Conservation (phyloP, 257 asterid genomes). For the Capsicum rhomboideum region DNA sequence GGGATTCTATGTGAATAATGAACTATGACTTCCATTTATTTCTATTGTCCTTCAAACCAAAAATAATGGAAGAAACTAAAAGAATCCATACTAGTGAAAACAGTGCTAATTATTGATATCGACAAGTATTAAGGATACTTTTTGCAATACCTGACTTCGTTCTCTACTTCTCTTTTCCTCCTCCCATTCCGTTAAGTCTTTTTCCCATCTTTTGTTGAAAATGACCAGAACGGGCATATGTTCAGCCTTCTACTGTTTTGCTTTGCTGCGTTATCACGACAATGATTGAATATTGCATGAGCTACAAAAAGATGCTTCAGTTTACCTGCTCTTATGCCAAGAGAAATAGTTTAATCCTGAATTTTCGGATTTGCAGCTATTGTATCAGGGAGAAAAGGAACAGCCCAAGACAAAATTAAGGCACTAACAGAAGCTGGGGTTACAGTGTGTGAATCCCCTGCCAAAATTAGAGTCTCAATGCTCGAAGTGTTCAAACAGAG, state of each 20-base stretch:
- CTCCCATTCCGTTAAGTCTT: neutral
- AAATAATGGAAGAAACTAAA: neutral
- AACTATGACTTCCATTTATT: neutral
- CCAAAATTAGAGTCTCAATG: slow-evolving; percentile 81
- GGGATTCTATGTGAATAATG: neutral
- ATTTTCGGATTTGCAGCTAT: slow-evolving; percentile 40
- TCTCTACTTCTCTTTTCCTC: neutral
- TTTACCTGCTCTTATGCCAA: neutral
- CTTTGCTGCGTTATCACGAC: neutral
- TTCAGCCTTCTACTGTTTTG: neutral
- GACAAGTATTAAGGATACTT: neutral
- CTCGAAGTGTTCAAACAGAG: slow-evolving; percentile 81
- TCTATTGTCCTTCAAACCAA: neutral
- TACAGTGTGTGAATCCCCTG: slow-evolving; percentile 85
- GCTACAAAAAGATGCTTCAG: neutral
- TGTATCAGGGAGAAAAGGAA: slow-evolving; percentile 80
- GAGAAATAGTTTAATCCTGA: neutral
- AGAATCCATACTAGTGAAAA: neutral
- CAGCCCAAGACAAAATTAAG: slow-evolving; percentile 87
- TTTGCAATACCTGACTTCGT: neutral
- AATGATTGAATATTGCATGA: neutral
- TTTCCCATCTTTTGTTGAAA: neutral
- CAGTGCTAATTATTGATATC: neutral
- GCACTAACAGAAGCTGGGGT: slow-evolving; percentile 81
- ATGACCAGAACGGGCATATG: neutral